A percentile compares a stretch with the other conserved stretches of the same genome.
These are phyloP conservation scores for Avena sativa DNA, from an alignment of 176 grass and related monocot species.

Conservation along the genomic window DNA sequence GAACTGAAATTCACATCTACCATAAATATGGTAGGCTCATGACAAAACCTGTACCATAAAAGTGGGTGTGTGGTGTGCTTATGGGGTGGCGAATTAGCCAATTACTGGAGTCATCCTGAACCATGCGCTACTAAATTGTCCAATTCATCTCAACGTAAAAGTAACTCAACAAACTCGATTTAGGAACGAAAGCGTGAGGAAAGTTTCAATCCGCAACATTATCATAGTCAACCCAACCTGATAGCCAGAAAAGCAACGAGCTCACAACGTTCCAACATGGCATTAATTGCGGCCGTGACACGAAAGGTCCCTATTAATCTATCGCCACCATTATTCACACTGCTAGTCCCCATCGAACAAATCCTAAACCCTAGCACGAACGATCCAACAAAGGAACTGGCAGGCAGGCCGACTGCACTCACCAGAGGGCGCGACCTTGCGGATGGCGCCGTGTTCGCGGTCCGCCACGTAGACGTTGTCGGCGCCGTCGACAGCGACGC, in stretches of 20 bases:
- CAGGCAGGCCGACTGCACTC: background rate
- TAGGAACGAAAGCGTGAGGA: background rate
- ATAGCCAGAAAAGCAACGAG: background rate
- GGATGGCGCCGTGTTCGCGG: slow-evolving; percentile 34
- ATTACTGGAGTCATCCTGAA: background rate
- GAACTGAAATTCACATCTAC: background rate
- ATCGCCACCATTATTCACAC: background rate
- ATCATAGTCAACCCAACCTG: background rate
- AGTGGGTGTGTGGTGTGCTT: background rate
- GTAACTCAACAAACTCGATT: background rate
- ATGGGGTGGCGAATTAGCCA: background rate
- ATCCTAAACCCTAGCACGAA: slow-evolving; percentile 7
- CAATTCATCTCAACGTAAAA: background rate
- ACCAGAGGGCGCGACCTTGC: slow-evolving; percentile 57
- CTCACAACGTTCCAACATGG: background rate
- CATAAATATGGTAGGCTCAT: background rate
- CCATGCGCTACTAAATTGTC: background rate
- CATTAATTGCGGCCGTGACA: slow-evolving; percentile 26
- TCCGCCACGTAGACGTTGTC: slow-evolving; percentile 66
- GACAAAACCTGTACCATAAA: background rate
- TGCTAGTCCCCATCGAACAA: slow-evolving; percentile 1
- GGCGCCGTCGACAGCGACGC: slow-evolving; percentile 50
- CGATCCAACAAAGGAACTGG: background rate
- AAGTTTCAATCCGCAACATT: background rate
- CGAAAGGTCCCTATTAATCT: background rate